phyloP scores from a whole-genome alignment of 352 stramenopile genomes.

The Thraustotheca clavata region DNA sequence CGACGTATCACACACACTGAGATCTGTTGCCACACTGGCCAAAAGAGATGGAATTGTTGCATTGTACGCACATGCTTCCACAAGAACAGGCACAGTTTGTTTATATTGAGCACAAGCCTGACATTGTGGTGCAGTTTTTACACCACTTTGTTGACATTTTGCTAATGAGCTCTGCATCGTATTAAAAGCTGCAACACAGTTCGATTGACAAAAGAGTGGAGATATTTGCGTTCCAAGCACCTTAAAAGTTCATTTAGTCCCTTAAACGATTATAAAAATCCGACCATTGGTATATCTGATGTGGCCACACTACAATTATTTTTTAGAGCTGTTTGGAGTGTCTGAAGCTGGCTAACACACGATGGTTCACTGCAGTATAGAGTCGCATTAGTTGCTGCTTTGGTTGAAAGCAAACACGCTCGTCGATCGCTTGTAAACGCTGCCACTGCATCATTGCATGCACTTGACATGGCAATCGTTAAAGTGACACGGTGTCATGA shows the following conservation, averaged over 20 bases:
- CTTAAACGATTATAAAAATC: no score
- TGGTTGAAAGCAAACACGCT: not conserved
- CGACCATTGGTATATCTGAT: not conserved
- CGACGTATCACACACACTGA: not conserved
- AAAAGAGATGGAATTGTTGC: not conserved
- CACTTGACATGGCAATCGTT: no score
- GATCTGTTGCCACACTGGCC: not conserved
- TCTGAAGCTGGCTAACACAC: not conserved
- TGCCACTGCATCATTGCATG: not conserved
- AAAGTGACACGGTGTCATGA: no score
- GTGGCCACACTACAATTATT: not conserved
- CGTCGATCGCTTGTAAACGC: not conserved
- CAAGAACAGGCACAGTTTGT: not conserved
- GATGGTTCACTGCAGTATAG: not conserved
- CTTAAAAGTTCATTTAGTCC: no score
- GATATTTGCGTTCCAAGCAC: not conserved
- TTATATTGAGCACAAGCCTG: not conserved
- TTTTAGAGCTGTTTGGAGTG: not conserved
- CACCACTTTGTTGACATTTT: not conserved
- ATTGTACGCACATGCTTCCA: constrained; percentile 3
- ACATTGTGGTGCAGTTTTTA: constrained; percentile 1
- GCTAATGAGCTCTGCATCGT: not conserved
- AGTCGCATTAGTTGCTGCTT: not conserved
- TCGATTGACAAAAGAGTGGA: not conserved
- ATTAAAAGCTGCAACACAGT: not conserved